These are phyloP conservation scores for Abortiporus biennis DNA, from an alignment of 1,284 basidiomycete genomes.

Conservation along the genomic window DNA sequence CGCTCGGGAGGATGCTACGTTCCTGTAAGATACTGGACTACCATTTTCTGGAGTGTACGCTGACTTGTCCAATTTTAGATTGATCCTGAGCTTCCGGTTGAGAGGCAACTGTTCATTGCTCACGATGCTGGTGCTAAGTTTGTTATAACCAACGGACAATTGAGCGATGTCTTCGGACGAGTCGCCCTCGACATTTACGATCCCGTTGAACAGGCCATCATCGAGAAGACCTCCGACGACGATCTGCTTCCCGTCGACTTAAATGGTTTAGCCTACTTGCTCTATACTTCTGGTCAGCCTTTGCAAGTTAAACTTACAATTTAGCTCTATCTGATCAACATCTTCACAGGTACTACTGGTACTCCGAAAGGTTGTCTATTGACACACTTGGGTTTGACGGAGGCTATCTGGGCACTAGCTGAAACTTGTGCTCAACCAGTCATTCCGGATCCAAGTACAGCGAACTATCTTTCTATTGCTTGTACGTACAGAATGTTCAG, in stretches of 20 bases:
- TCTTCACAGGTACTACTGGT: constrained; percentile 46
- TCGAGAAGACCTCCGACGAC: constrained; percentile 23
- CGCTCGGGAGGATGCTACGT: constrained; percentile 51
- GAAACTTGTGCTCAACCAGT: constrained; percentile 31
- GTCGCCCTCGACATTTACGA: constrained; percentile 27
- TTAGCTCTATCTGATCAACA: no score
- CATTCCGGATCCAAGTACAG: constrained; percentile 28
- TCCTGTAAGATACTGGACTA: constrained; percentile 29
- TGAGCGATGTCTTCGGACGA: constrained; percentile 24
- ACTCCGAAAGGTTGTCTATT: constrained; percentile 53
- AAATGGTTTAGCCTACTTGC: constrained; percentile 38
- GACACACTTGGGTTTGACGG: constrained; percentile 37
- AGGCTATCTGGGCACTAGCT: constrained; percentile 37
- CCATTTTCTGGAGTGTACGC: constrained; percentile 3
- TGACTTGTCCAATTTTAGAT: constrained; percentile 27
- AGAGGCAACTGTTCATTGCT: constrained; percentile 42
- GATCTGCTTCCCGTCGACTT: constrained; percentile 26
- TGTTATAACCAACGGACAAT: constrained; percentile 32
- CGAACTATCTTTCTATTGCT: constrained; percentile 37
- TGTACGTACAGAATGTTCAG: constrained; percentile 33
- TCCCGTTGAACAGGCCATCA: constrained; percentile 18
- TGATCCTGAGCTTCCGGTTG: constrained; percentile 44
- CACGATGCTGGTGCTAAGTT: constrained; percentile 37
- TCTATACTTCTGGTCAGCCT: constrained; percentile 46
- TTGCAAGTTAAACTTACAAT: no score